These are phyloP conservation scores for Pseudomonodictys pantanalensis DNA, from an alignment of 495 filamentous ascomycete species.

Conservation along the genomic window DNA sequence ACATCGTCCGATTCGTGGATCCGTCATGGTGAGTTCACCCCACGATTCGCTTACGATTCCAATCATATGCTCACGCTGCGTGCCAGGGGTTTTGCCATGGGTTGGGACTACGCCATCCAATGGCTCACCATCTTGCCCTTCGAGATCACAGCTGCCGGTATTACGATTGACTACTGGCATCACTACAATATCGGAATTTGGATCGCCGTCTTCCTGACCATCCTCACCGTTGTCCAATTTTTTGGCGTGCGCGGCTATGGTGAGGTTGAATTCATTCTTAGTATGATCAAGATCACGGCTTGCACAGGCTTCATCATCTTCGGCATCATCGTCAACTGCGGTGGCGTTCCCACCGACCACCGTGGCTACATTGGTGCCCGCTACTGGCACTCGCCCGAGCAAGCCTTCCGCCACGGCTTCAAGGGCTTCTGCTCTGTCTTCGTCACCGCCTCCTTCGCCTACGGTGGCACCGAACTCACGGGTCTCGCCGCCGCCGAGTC, in stretches of 20 bases:
- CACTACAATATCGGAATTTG: slow-evolving; percentile 46
- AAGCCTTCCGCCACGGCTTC: slow-evolving; percentile 65
- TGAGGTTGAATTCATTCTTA: slow-evolving; percentile 53
- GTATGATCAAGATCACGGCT: slow-evolving; percentile 52
- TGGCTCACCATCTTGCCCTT: slow-evolving; percentile 49
- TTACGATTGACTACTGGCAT: slow-evolving; percentile 60
- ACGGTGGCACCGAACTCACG: slow-evolving; percentile 57
- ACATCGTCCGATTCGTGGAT: slow-evolving; percentile 56
- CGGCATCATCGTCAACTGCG: slow-evolving; percentile 37
- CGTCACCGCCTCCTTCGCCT: slow-evolving; percentile 67
- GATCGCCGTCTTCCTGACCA: slow-evolving; percentile 48
- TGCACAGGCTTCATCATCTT: slow-evolving; percentile 48
- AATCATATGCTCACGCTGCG: background rate
- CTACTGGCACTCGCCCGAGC: slow-evolving; percentile 53
- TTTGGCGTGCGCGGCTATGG: slow-evolving; percentile 53
- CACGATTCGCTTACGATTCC: background rate
- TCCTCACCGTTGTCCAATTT: slow-evolving; percentile 46
- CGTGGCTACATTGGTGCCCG: slow-evolving; percentile 42
- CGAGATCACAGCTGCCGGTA: slow-evolving; percentile 54
- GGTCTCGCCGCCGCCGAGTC: slow-evolving; percentile 51
- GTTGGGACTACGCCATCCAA: slow-evolving; percentile 52
- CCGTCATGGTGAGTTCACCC: slow-evolving; percentile 45
- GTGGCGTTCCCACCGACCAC: slow-evolving; percentile 40
- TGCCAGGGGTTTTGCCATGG: slow-evolving; percentile 49
- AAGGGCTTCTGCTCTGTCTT: slow-evolving; percentile 68